These are phyloP conservation scores for Cladosporium cucumerinum DNA, from an alignment of 2,329 filamentous ascomycete genomes.

Conservation along the genomic window DNA sequence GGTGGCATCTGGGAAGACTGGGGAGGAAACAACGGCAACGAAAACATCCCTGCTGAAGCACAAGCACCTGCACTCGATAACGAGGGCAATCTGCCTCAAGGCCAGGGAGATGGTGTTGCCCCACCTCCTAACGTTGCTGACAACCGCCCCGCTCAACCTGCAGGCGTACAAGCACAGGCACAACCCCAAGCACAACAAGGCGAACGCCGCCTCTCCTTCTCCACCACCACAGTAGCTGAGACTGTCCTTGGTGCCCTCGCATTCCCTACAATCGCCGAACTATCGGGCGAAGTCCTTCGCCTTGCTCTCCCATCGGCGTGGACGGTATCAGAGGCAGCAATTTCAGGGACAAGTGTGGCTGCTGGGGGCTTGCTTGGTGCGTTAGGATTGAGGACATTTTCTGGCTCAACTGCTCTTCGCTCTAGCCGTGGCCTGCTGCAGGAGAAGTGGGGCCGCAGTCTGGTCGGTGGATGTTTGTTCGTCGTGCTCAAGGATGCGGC, in stretches of 20 bases:
- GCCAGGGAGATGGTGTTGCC: constrained; percentile 39
- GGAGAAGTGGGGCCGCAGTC: constrained; percentile 80
- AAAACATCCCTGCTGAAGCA: constrained; percentile 27
- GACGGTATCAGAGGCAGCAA: constrained; percentile 42
- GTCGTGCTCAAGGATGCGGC: constrained; percentile 74
- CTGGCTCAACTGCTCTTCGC: not conserved
- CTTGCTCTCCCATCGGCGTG: constrained; percentile 65
- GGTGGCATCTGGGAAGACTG: constrained; percentile 43
- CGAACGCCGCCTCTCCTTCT: constrained; percentile 46
- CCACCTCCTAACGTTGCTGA: constrained; percentile 19
- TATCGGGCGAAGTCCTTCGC: constrained; percentile 72
- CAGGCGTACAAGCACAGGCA: constrained; percentile 19
- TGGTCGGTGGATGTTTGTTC: constrained; percentile 84
- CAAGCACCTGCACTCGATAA: constrained; percentile 11
- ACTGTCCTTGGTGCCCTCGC: constrained; percentile 67
- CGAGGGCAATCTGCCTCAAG: constrained; percentile 38
- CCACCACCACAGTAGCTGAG: constrained; percentile 55
- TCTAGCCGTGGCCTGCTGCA: constrained; percentile 57
- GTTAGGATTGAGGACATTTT: not conserved
- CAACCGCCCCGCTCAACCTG: constrained; percentile 20
- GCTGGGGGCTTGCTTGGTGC: not conserved
- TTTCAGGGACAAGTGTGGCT: constrained; percentile 26
- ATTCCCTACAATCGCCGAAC: constrained; percentile 76
- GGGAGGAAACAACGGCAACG: constrained; percentile 35
- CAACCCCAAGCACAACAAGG: constrained; percentile 34